Evolutionary conservation across 257 asterid genomes (phyloP).

Genomic region (Lycium barbarum): DNA sequence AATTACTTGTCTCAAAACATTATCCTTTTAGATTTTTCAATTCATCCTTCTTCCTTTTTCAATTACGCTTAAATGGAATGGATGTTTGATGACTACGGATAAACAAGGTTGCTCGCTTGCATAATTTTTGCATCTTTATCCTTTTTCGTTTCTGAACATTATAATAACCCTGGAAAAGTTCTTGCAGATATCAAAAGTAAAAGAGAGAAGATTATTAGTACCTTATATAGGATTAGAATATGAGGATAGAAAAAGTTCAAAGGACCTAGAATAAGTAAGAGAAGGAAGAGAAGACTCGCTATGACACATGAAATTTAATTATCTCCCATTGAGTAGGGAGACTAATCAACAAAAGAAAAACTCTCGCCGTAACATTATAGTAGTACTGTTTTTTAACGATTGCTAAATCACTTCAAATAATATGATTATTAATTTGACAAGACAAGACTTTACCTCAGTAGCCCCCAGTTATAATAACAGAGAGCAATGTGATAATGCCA

Average conservation of each 20-base stretch:
- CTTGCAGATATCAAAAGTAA: neutral
- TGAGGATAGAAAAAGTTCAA: neutral
- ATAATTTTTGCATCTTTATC: neutral
- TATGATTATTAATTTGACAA: neutral
- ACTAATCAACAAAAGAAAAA: too few relatives aligned
- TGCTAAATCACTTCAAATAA: neutral
- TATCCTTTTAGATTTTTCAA: neutral
- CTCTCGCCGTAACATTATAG: neutral
- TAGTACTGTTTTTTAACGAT: neutral
- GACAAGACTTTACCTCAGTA: neutral
- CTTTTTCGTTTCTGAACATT: neutral
- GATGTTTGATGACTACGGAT: neutral
- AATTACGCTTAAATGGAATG: neutral
- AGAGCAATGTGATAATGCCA: neutral
- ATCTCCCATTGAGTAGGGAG: neutral
- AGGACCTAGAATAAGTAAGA: neutral
- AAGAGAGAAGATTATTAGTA: neutral
- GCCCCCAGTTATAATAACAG: neutral
- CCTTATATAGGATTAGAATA: neutral
- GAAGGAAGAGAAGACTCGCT: neutral
- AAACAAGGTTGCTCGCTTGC: too few relatives aligned
- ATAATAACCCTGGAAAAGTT: neutral
- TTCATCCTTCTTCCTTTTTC: neutral
- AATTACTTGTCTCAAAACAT: neutral
- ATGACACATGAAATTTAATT: neutral